phyloP scores from a whole-genome alignment of 2,329 filamentous ascomycete genomes.

The Bertia moriformis region DNA sequence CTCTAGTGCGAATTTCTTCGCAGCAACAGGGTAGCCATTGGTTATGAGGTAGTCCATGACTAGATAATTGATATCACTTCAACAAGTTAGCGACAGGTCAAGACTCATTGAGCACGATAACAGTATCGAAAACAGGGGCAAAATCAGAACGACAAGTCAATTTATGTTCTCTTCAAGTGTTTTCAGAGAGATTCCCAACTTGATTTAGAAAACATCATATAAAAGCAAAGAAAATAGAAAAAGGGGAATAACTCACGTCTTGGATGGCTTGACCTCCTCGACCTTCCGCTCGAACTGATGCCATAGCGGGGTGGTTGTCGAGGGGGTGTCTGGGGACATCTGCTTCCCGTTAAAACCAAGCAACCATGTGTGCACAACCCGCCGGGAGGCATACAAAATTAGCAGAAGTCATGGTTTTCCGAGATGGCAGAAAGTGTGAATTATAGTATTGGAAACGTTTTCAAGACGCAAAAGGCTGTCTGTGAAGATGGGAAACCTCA shows the following conservation, averaged over 20 bases:
- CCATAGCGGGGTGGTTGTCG: not conserved
- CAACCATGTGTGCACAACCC: not conserved
- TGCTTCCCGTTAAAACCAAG: not conserved
- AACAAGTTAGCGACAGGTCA: conserved; percentile 5
- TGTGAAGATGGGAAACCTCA: not conserved
- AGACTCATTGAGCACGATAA: too few relatives aligned
- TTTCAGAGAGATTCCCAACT: conserved; percentile 67
- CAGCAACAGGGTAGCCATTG: conserved; percentile 53
- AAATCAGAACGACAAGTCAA: conserved; percentile 38
- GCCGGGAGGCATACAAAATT: not conserved
- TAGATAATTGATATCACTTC: conserved; percentile 52
- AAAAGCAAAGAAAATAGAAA: conserved; percentile 2
- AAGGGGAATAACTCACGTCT: conserved; percentile 35
- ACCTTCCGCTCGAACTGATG: conserved; percentile 43
- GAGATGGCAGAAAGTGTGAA: too few relatives aligned
- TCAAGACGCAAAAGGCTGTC: too few relatives aligned
- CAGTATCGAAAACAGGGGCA: not conserved
- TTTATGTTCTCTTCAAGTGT: conserved; percentile 48
- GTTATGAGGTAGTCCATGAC: conserved; percentile 62
- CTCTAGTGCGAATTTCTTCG: conserved; percentile 54
- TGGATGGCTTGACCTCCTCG: conserved; percentile 49
- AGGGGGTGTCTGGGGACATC: not conserved
- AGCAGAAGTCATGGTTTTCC: not conserved
- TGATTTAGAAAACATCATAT: conserved; percentile 46
- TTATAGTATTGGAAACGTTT: too few relatives aligned